Percentiles rank a stretch among this genome's conserved stretches.
phyloP scores from a whole-genome alignment of 257 asterid species.

The Dorcoceras hygrometricum region DNA sequence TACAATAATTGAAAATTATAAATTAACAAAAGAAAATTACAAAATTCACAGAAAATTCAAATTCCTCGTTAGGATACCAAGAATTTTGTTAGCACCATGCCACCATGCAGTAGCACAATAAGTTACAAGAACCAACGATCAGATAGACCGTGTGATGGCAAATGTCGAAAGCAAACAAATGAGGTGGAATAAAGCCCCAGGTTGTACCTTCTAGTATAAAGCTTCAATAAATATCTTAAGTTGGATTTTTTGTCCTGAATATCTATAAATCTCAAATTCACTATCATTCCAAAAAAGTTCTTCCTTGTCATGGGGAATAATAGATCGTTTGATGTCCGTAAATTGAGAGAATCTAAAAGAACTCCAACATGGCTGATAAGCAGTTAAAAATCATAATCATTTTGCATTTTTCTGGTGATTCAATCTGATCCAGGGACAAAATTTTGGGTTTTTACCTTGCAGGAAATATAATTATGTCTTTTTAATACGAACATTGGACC shows the following conservation, averaged over 20 bases:
- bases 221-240: background rate
- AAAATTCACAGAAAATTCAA: background rate
- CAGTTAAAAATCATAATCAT: too few species aligned
- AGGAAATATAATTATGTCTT: background rate
- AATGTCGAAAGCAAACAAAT: background rate
- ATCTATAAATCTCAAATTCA: background rate
- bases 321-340: slow-evolving; percentile 1
- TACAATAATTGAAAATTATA: background rate
- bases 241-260: too few species aligned
- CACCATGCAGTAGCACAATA: background rate
- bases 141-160: slow-evolving; percentile 7
- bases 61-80: background rate
- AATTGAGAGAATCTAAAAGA: background rate
- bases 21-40: too few species aligned
- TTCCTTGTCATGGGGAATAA: background rate
- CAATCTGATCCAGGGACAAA: background rate
- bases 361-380: background rate
- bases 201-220: slow-evolving; percentile 4
- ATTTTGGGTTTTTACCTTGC: background rate
- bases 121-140: slow-evolving; percentile 9
- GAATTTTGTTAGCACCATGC: background rate
- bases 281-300: background rate
- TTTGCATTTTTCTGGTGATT: background rate
- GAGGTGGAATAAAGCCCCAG: background rate
- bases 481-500: background rate